Evolutionary conservation across 805 yeast genomes (phyloP), one percentile per base, ranked within the genome.

Genomic region (Wickerhamomyces mucosus): DNA sequence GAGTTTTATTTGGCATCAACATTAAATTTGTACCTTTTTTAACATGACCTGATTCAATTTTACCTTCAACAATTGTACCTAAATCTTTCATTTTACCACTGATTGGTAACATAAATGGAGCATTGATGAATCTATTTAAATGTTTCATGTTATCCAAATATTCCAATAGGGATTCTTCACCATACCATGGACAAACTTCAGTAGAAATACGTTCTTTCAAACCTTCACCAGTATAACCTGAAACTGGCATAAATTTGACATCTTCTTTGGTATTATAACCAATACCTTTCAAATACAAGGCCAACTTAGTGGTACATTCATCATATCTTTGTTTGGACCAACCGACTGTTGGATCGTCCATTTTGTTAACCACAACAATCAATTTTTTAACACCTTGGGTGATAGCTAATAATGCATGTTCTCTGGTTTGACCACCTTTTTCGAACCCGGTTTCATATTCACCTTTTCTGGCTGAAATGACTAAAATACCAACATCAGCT

Each of bases 391-490:
- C 96, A 65, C 98, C 98, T 64, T 89, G 97, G 32, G 96, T 92
- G 69, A 89, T 92, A 40, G 98, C 98, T 56, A 89, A 69, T 38
- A 89, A 67, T 10, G 97, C 97, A 55, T 89, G 98, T 70, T 88
- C 97, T 66, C 96, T 79, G 22, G 97, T 88, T 67, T 89, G 98
- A 46, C 98, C 98, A 52, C 97, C 97, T 59, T 86, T 84, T 67
- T 89, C 98, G 54, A 89, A 89, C 40, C 98, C 98, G 34, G 98
- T 92, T 67, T 92, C 99, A 62, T 92, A 92, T 61, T 92, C 99
- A 65, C 99, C 99, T 63, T 88, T 86, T 71, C 99, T 82, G 28
- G 97, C 97, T 41, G 95, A 83, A 48, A 92, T 92, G 30, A 92
- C 99, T 51, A 92, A 72, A 44, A 92, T 75, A 64, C 99, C 99